Conservation (phyloP, 2,329 filamentous ascomycete species). For the Chrysoporthe deuterocubensis region DNA sequence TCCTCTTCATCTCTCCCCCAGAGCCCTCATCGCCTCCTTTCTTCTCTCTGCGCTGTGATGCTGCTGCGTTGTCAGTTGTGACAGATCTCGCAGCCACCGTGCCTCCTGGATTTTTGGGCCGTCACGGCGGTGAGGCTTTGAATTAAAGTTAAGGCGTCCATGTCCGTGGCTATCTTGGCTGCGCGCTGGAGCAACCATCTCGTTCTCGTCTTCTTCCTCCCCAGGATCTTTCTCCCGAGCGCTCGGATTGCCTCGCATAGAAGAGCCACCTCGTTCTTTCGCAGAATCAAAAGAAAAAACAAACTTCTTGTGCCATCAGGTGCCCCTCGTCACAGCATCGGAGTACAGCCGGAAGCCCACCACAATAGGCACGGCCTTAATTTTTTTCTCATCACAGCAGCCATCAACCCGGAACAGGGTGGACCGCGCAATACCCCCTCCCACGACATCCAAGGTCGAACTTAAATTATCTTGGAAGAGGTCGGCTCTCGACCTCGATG, state of each 20-base stretch:
- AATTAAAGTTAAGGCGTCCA: conserved; percentile 2
- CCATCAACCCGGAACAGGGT: conserved; percentile 7
- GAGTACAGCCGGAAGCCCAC: not conserved
- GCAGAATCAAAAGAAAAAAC: not conserved
- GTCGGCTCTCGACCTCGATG: conserved; percentile 2
- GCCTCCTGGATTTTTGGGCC: conserved; percentile 2
- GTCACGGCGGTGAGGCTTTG: not conserved
- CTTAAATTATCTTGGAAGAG: conserved; percentile 1
- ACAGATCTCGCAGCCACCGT: conserved; percentile 1
- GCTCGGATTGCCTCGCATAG: conserved; percentile 10
- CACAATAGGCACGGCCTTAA: not conserved
- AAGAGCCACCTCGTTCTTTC: not conserved
- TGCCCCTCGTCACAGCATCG: not conserved
- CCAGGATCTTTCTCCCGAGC: not conserved
- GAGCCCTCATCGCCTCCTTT: conserved; percentile 18
- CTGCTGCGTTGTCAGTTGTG: no score
- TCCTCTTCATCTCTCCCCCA: conserved; percentile 22
- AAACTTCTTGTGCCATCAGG: not conserved
- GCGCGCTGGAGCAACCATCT: conserved; percentile 8
- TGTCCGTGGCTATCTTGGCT: not conserved
- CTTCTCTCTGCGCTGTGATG: conserved; percentile 10
- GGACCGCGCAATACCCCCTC: not conserved
- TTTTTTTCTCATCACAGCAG: conserved; percentile 2
- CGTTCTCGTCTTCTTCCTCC: conserved; percentile 1
- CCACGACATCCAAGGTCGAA: not conserved